phyloP scores from a whole-genome alignment of 2,329 filamentous ascomycete genomes.

The Paecilomyces dactylethromorphus region DNA sequence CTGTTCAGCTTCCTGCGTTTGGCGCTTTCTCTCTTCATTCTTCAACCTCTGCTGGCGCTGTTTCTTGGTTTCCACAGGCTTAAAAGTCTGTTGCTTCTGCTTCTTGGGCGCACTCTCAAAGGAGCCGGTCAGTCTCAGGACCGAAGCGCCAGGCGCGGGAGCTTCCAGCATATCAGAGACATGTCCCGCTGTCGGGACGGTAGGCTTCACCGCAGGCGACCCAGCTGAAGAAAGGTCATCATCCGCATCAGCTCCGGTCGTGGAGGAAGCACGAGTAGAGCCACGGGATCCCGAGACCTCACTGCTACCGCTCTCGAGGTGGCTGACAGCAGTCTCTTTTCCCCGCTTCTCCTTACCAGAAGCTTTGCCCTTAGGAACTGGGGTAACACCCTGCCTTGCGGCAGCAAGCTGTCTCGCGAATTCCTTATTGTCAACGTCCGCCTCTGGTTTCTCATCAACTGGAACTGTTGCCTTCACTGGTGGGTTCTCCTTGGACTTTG shows the following conservation, averaged over 20 bases:
- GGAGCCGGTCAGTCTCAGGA: conserved; percentile 70
- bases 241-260: conserved; percentile 68
- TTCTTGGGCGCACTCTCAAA: conserved; percentile 54
- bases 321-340: conserved; percentile 52
- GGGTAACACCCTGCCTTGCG: conserved; percentile 61
- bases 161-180: conserved; percentile 91
- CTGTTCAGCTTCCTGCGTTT: conserved; percentile 70
- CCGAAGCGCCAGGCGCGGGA: conserved; percentile 58
- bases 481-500: conserved; percentile 19
- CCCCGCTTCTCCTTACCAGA: conserved; percentile 64
- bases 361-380: conserved; percentile 36
- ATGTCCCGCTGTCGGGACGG: conserved; percentile 48
- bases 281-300: conserved; percentile 34
- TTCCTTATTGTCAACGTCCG: conserved; percentile 62
- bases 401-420: conserved; percentile 69
- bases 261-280: conserved; percentile 60
- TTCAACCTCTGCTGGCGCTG: conserved; percentile 89
- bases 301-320: conserved; percentile 49
- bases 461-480: conserved; percentile 21
- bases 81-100: conserved; percentile 52
- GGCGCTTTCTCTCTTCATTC: conserved; percentile 69
- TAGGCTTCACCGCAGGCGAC: conserved; percentile 54
- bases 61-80: conserved; percentile 81
- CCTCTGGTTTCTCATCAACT: conserved; percentile 39
- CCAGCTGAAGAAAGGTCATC: conserved; percentile 68